These are phyloP conservation scores for Gonapodya sp. DNA, from an alignment of 192 early-diverging fungal species.

Conservation along the genomic window DNA sequence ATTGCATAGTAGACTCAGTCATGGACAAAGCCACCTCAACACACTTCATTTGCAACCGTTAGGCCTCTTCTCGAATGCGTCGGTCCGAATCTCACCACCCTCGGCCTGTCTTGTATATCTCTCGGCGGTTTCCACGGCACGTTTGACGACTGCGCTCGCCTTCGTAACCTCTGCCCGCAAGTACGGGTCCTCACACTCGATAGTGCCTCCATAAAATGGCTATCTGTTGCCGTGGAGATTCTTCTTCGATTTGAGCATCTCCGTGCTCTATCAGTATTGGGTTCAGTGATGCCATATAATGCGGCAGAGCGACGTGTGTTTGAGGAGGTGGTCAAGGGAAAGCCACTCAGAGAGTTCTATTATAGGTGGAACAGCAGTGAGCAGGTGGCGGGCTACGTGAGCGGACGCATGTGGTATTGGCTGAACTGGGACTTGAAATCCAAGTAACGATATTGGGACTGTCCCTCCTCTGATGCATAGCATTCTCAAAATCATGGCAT, in stretches of 20 bases:
- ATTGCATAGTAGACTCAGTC: too few species aligned
- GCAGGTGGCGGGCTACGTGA: neutral
- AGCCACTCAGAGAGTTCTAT: neutral
- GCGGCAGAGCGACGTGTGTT: neutral
- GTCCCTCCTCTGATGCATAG: too few species aligned
- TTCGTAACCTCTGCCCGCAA: neutral
- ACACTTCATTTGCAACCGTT: too few species aligned
- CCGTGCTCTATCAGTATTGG: neutral
- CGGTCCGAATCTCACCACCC: neutral
- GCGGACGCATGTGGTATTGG: neutral
- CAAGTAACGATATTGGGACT: neutral
- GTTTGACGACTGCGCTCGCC: neutral
- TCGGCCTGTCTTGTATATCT: neutral
- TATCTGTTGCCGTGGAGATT: neutral
- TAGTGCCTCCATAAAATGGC: neutral
- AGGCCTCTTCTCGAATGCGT: neutral
- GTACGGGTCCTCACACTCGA: neutral
- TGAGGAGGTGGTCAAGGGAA: neutral
- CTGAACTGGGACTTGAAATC: neutral
- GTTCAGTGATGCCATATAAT: neutral
- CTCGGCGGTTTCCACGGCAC: neutral
- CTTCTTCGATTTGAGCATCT: neutral
- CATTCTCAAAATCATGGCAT: too few species aligned
- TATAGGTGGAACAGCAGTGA: neutral
- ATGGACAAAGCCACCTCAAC: too few species aligned